These are phyloP conservation scores for Podaxis rugospora DNA, from an alignment of 768 basidiomycete species.

Conservation along the genomic window DNA sequence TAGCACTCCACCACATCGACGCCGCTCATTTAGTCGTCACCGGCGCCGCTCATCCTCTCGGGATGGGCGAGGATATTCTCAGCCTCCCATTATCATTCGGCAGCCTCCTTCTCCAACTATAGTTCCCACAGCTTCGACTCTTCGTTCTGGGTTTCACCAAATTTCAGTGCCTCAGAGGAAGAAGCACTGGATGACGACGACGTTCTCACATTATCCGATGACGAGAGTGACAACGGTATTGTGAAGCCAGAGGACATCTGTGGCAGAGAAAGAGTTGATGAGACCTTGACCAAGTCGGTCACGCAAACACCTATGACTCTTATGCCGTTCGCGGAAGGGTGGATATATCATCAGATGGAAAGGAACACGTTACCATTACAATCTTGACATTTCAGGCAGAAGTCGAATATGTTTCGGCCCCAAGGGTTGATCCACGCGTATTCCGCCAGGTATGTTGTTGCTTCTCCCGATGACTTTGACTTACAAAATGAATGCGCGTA, in stretches of 20 bases:
- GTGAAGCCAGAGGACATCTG: neutral
- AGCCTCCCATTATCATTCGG: neutral
- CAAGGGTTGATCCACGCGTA: constrained; percentile 42
- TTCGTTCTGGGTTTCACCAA: neutral
- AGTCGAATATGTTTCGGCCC: constrained; percentile 45
- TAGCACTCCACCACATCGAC: neutral
- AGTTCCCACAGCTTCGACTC: neutral
- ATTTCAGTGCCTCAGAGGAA: neutral
- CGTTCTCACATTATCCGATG: neutral
- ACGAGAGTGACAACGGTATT: neutral
- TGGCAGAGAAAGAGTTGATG: neutral
- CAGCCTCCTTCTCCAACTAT: neutral
- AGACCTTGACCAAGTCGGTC: constrained; percentile 21
- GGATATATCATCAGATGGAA: constrained; percentile 50
- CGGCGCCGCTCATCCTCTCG: neutral
- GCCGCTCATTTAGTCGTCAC: neutral
- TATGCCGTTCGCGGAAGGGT: constrained; percentile 48
- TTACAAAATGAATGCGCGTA: constrained; percentile 14
- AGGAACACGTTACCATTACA: constrained; percentile 49
- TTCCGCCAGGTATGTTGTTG: constrained; percentile 41
- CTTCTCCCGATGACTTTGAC: neutral
- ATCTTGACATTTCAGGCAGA: constrained; percentile 41
- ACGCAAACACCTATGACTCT: constrained; percentile 49
- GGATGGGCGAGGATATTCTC: neutral
- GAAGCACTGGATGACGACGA: neutral